Base-by-base conservation (phyloP, 176 grass and related monocot genomes). In the Triticum turgidum region DNA sequence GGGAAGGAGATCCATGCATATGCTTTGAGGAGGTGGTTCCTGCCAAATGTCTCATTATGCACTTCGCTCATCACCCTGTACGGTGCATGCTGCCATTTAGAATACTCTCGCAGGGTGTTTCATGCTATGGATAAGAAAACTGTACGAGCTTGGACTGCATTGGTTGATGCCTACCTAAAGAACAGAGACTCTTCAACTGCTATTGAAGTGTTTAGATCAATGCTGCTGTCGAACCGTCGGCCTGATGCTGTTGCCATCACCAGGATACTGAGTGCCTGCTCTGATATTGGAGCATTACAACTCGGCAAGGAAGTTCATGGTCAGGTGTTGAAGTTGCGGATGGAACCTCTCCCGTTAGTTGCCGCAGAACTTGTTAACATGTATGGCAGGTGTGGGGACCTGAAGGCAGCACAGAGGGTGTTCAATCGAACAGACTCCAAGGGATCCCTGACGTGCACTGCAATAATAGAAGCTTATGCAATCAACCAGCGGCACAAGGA, bases 31-130 rank as follows among this genome's bases (percentile, higher is more conserved):
- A 83, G 92, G 86, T 89, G 86, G 85, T 98, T 98, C 80, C 81
- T 98, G 52, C 90, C 91, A 49, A 95, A 92, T 84, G 84, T 94
- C 13, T 86, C 93, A 9, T 84, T 96, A 78, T 94, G 89, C 76
- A 95, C 93, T 84, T 95, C 91, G 14, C 84, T 98, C 68, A 95
- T 98, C 63, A 91, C 89, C 76, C 86, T 94, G 84, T 98, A 98
- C 5, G 77, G 89, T 15, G 77, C 68, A 7, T 95, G 88, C 78
- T 35, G 87, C 71, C 77, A 76, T 30, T 72, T 89, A 62, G 82
- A 92, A 12, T 98, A 95, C 77, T 95, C 91, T 76, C 65, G 69
- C 24, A 80, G 80, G 38, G 88, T 94, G 21, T 98, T 98, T 71
- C 67, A 92, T 82, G 68, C 45, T 61, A 98, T 95, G 93, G 52